Conservation (phyloP, 208 protist species). For the Leishmania martiniquensis region DNA sequence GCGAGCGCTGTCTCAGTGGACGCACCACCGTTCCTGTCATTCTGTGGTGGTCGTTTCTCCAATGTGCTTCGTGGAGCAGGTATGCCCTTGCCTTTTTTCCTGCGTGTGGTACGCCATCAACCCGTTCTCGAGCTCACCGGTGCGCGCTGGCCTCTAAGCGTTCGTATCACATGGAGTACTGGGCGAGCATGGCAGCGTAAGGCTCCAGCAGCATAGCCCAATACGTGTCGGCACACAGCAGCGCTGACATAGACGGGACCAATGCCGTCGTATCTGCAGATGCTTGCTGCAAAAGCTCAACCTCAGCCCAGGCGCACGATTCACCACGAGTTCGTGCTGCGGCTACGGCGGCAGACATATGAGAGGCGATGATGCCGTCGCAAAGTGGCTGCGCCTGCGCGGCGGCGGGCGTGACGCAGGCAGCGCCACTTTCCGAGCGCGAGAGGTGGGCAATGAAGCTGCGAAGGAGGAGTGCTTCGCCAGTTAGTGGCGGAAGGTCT, state of each 20-base stretch:
- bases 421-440: neutral
- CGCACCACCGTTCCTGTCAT: neutral
- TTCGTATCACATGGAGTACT: conserved; percentile 14
- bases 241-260: neutral
- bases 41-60: neutral
- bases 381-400: neutral
- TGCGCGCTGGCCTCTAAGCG: neutral
- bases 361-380: neutral
- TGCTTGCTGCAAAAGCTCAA: conserved; percentile 5
- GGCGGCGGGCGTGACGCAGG: neutral
- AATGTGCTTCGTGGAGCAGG: neutral
- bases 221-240: conserved; percentile 29
- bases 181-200: conserved; percentile 25
- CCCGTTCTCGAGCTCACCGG: too few relatives aligned
- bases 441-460: conserved; percentile 30
- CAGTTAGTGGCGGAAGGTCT: neutral
- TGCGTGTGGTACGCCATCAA: too few relatives aligned
- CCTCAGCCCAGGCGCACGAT: conserved; percentile 13
- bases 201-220: conserved; percentile 29
- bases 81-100: too few relatives aligned
- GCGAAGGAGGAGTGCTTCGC: conserved; percentile 27
- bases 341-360: neutral
- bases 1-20: neutral
- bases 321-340: conserved; percentile 11
- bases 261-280: neutral